Conservation (phyloP, 192 early-diverging fungal species). For the Fimicolochytrium jonesii region DNA sequence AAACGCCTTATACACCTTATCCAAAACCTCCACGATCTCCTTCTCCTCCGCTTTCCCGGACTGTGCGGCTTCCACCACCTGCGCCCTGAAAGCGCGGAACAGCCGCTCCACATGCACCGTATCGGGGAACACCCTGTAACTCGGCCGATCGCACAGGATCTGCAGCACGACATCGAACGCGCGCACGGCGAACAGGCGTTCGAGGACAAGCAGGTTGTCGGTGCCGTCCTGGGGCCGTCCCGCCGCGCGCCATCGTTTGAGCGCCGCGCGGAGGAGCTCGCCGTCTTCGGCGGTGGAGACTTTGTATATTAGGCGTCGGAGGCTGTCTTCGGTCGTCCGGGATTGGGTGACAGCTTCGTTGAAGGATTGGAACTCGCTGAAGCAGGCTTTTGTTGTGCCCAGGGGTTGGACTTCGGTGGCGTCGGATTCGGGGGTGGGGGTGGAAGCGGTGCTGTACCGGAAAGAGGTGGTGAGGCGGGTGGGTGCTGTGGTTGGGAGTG, state of each 20-base stretch:
- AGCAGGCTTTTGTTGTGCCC: too few species aligned
- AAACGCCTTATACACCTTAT: slow-evolving; percentile 45
- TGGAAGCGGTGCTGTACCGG: too few species aligned
- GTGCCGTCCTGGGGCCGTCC: background rate
- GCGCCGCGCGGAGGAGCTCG: slow-evolving; percentile 4
- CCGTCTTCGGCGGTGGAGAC: slow-evolving; percentile 16
- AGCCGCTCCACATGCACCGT: slow-evolving; percentile 1
- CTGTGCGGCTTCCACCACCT: background rate
- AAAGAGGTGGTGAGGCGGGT: too few species aligned
- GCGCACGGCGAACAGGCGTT: background rate
- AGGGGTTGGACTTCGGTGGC: too few species aligned
- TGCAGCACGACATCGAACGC: slow-evolving; percentile 18
- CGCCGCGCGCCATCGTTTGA: slow-evolving; percentile 8
- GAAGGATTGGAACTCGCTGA: background rate
- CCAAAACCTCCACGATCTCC: slow-evolving; percentile 21
- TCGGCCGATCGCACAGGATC: slow-evolving; percentile 24
- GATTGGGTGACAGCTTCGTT: background rate
- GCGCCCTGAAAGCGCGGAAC: background rate
- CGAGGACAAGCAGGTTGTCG: slow-evolving; percentile 14
- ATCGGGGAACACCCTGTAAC: slow-evolving; percentile 6
- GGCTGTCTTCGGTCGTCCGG: background rate
- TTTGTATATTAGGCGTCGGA: slow-evolving; percentile 10
- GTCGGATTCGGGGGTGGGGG: too few species aligned
- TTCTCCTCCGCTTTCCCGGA: background rate
- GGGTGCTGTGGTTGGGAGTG: too few species aligned